These are phyloP conservation scores for Rhizoctonia solani DNA, from an alignment of 1,284 basidiomycete species.

Conservation along the genomic window DNA sequence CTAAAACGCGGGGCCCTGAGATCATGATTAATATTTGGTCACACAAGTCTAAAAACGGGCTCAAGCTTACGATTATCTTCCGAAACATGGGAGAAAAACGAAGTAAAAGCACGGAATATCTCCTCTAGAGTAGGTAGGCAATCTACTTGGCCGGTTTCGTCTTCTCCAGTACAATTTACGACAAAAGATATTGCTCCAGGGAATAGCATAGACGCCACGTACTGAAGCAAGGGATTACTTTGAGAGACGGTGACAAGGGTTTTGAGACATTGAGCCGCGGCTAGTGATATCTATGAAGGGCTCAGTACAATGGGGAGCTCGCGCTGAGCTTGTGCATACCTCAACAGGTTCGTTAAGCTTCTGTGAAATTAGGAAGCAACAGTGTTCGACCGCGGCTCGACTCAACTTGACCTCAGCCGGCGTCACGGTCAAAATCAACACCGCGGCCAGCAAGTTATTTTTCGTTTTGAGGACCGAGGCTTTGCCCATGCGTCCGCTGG, in stretches of 20 bases:
- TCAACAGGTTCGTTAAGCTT: conserved; percentile 70
- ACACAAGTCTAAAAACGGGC: conserved; percentile 10
- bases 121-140: conserved; percentile 71
- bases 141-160: conserved; percentile 55
- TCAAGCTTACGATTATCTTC: conserved; percentile 65
- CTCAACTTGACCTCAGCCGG: conserved; percentile 72
- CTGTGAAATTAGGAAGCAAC: conserved; percentile 82
- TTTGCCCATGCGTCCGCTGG: conserved; percentile 77
- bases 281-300: conserved; percentile 64
- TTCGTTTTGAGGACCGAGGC: conserved; percentile 85
- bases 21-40: conserved; percentile 3
- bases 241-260: conserved; percentile 73
- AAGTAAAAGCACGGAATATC: conserved; percentile 78
- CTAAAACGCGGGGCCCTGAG: conserved; percentile 69
- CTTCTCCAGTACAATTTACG: conserved; percentile 58
- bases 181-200: conserved; percentile 81
- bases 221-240: conserved; percentile 68
- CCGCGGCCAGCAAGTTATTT: conserved; percentile 86
- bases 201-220: conserved; percentile 73
- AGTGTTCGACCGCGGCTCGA: conserved; percentile 78
- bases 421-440: conserved; percentile 82
- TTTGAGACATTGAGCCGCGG: conserved; percentile 86
- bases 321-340: conserved; percentile 49
- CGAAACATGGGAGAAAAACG: conserved; percentile 61
- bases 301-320: background rate